A percentile compares a stretch with the other conserved stretches of the same genome.
These are phyloP conservation scores for Penicillium sp. DNA, from an alignment of 2,329 filamentous ascomycete species.

Conservation along the genomic window DNA sequence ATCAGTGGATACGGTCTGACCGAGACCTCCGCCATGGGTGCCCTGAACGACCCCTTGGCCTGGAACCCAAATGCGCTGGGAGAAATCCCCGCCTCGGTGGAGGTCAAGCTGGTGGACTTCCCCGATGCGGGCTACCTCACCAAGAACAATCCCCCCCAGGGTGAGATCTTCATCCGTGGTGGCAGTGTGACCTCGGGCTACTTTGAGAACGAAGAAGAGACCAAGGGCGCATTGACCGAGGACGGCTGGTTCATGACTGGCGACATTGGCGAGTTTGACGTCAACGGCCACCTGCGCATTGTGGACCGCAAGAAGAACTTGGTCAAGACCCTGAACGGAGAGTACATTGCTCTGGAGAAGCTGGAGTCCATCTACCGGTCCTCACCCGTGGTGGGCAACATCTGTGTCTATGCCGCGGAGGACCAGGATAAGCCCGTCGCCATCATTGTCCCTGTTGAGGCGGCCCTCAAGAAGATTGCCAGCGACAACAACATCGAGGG, in stretches of 20 bases:
- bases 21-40: slow-evolving; percentile 69
- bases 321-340: slow-evolving; percentile 89
- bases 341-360: slow-evolving; percentile 96
- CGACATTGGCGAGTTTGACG: slow-evolving; percentile 86
- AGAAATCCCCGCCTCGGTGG: slow-evolving; percentile 67
- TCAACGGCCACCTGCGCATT: slow-evolving; percentile 71
- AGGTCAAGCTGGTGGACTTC: slow-evolving; percentile 88
- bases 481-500: slow-evolving; percentile 56
- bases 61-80: slow-evolving; percentile 76
- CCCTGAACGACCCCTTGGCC: slow-evolving; percentile 64
- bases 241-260: slow-evolving; percentile 98
- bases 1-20: slow-evolving; percentile 90
- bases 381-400: slow-evolving; percentile 69
- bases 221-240: slow-evolving; percentile 64
- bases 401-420: slow-evolving; percentile 77
- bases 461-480: slow-evolving; percentile 52
- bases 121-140: slow-evolving; percentile 80
- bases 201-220: slow-evolving; percentile 81
- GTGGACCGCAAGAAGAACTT: slow-evolving; percentile 98
- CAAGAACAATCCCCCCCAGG: slow-evolving; percentile 71
- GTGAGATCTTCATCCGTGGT: slow-evolving; percentile 87
- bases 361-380: slow-evolving; percentile 87
- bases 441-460: slow-evolving; percentile 62
- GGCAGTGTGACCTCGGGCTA: slow-evolving; percentile 69
- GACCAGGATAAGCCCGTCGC: slow-evolving; percentile 74